These are phyloP conservation scores for Exophiala calicioides DNA, from an alignment of 2,329 filamentous ascomycete genomes.

Conservation along the genomic window DNA sequence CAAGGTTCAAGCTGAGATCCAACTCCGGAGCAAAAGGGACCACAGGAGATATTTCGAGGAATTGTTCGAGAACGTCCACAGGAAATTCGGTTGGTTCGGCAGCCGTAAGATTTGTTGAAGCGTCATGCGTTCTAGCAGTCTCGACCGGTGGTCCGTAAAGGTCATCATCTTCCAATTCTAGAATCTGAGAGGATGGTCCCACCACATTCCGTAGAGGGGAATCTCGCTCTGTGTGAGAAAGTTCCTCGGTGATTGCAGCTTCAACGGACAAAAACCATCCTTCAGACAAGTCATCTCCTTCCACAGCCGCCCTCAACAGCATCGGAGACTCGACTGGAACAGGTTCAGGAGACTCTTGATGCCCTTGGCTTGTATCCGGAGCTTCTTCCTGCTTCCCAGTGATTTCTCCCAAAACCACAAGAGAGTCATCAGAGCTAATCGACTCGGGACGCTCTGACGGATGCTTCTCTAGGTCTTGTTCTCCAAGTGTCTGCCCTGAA, in stretches of 20 bases:
- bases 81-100: constrained; percentile 7
- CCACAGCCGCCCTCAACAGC: too few relatives aligned
- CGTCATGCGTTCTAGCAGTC: background rate
- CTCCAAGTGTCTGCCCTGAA: constrained; percentile 7
- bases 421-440: background rate
- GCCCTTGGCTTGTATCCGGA: too few relatives aligned
- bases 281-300: too few relatives aligned
- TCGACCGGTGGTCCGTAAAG: constrained; percentile 21
- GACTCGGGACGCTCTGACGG: background rate
- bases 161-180: constrained; percentile 21
- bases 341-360: too few relatives aligned
- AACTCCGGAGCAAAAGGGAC: background rate
- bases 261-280: constrained; percentile 13
- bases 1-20: background rate
- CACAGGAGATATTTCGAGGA: constrained; percentile 17
- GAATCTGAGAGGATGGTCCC: background rate
- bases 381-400: too few relatives aligned
- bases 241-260: constrained; percentile 12
- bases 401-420: background rate
- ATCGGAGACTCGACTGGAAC: too few relatives aligned
- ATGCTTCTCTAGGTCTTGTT: background rate
- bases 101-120: background rate
- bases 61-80: constrained; percentile 21
- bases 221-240: background rate
- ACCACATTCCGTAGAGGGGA: background rate